A percentile compares a stretch with the other conserved stretches of the same genome.
phyloP scores from a whole-genome alignment of 2,329 filamentous ascomycete species.

The Magnaporthiopsis incrustans region DNA sequence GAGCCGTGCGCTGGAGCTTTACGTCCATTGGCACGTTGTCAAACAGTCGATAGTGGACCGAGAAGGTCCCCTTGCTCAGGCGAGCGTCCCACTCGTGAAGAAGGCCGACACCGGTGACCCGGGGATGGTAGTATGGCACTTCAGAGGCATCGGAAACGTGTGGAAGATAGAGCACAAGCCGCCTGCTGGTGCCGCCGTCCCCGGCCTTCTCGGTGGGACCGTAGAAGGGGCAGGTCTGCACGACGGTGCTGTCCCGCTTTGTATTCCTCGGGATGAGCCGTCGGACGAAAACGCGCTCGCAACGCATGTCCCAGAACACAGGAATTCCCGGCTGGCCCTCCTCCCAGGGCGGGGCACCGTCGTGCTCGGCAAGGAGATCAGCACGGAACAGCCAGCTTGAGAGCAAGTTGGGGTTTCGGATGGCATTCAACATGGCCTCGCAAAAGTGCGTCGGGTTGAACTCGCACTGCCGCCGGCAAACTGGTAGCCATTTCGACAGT shows the following conservation, averaged over 20 bases:
- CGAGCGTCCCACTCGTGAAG: constrained; percentile 55
- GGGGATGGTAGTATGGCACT: constrained; percentile 84
- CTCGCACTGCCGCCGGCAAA: constrained; percentile 48
- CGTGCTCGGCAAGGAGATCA: constrained; percentile 57
- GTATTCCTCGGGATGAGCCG: constrained; percentile 77
- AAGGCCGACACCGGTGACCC: constrained; percentile 66
- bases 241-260: constrained; percentile 62
- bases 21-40: constrained; percentile 14
- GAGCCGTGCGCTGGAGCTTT: constrained; percentile 58
- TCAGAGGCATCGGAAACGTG: constrained; percentile 54
- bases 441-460: constrained; percentile 58
- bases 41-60: constrained; percentile 54
- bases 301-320: constrained; percentile 35
- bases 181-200: constrained; percentile 21
- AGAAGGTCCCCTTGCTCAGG: constrained; percentile 40
- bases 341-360: constrained; percentile 15
- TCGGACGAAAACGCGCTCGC: constrained; percentile 61
- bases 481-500: constrained; percentile 39
- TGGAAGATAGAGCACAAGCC: constrained; percentile 69
- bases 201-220: constrained; percentile 6
- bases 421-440: constrained; percentile 63
- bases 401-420: constrained; percentile 74
- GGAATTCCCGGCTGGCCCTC: constrained; percentile 25
- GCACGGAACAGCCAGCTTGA: constrained; percentile 71
- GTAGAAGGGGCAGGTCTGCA: constrained; percentile 79